Evolutionary conservation across 164 flowering plant species (phyloP), one percentile per base, ranked within the genome.

Genomic region (Cinnamomum micranthum): DNA sequence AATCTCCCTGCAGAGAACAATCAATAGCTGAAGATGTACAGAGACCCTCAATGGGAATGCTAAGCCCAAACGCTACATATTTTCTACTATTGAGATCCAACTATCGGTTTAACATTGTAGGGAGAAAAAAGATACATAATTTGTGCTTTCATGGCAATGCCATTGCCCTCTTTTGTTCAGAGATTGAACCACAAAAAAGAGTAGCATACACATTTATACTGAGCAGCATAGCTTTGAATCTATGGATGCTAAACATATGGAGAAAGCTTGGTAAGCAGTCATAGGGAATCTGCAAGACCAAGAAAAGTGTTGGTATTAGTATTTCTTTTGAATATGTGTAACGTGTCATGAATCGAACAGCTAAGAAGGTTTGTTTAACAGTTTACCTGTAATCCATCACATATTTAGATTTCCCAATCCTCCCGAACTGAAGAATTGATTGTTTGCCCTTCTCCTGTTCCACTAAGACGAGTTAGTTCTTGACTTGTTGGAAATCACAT

Each of bases 181-280:
- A 68, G 58, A 50, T 70, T 51, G 80, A 70, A 75, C 66, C 24
- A 24, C 52, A 15, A 68, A 69, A 69, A 23, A 1, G 59, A 41
- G 50, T n/a, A 3, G 47, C 20, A 28, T 6, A 25, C 41, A 4
- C 25, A 47, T 84, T 41, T 76, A 95, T 27, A 92, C 71, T 2
- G 90, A 81, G 83, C 97, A 95, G 71, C 98, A 95, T 17, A 92
- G 94, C 86, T 95, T 95, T 25, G 97, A 86, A 78, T 95, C 98
- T 14, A 95, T 91, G 15, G 98, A 91, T 74, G 97, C 92, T 84
- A 95, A 85, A 75, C 98, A 91, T 68, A 93, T 90, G 84, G 91
- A 86, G 79, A 95, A 91, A 27, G 97, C 98, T 86, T 93, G 98
- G 81, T 88, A 93, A 31, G 93, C 97, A 3, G 98, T 91, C 78